Percentiles rank a stretch among this genome's conserved stretches.
phyloP scores from a whole-genome alignment of 768 basidiomycete genomes.

The Macrocybe gigantea region DNA sequence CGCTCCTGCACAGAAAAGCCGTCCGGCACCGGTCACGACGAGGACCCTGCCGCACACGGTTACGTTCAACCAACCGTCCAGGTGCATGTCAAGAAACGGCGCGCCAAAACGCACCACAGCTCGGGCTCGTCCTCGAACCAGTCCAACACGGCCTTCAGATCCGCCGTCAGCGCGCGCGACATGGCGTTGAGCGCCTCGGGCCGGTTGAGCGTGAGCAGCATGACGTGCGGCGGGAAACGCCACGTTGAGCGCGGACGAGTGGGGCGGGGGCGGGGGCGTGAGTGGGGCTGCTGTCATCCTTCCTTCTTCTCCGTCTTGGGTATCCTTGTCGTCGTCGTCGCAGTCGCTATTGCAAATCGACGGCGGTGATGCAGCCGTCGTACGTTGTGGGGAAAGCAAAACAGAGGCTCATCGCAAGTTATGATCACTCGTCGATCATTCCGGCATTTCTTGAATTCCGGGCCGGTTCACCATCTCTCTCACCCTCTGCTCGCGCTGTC shows the following conservation, averaged over 20 bases:
- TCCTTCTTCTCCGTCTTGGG: no score
- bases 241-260: conserved; percentile 31
- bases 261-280: conserved; percentile 19
- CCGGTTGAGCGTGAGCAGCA: conserved; percentile 49
- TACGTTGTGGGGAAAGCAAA: no score
- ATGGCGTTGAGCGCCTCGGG: conserved; percentile 72
- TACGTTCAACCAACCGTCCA: neutral
- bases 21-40: conserved; percentile 69
- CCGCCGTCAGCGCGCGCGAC: conserved; percentile 49
- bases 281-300: conserved; percentile 13
- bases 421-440: no score
- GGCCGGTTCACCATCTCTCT: no score
- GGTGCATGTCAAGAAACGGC: no score
- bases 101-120: conserved; percentile 57
- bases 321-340: no score
- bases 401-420: no score
- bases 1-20: conserved; percentile 74
- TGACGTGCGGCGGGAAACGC: conserved; percentile 33
- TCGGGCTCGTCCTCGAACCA: conserved; percentile 73
- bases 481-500: no score
- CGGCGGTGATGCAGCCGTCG: no score
- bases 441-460: no score
- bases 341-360: no score
- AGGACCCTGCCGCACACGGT: conserved; percentile 47
- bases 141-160: conserved; percentile 46